Evolutionary conservation across 2,329 filamentous ascomycete genomes (phyloP).

Genomic region (Phoma herbarum): DNA sequence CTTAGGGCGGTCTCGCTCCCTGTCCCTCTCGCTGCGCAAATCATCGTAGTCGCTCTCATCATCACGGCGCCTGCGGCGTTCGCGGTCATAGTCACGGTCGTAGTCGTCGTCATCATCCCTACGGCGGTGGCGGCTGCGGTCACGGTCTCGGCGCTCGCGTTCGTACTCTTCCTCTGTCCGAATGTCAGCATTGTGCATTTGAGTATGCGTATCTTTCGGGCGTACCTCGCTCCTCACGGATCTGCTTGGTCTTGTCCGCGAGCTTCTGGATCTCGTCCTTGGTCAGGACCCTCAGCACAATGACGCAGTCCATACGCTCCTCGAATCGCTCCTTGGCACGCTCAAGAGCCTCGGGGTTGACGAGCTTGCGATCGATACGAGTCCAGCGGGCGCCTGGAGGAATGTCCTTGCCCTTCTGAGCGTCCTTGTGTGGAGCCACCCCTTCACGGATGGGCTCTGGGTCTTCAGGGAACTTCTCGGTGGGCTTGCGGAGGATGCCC

Average conservation of each 20-base stretch:
- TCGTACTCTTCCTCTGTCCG: conserved; percentile 46
- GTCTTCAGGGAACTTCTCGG: conserved; percentile 85
- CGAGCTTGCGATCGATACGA: conserved; percentile 85
- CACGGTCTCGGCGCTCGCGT: conserved; percentile 39
- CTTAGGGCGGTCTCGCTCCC: conserved; percentile 35
- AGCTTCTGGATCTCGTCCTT: conserved; percentile 91
- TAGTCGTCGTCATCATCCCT: conserved; percentile 46
- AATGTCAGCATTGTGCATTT: conserved; percentile 29
- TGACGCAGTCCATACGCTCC: conserved; percentile 91
- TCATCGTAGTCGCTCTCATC: conserved; percentile 43
- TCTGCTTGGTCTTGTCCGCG: conserved; percentile 79
- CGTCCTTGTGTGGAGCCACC: conserved; percentile 91
- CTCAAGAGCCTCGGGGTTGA: conserved; percentile 87
- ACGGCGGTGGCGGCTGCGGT: conserved; percentile 39
- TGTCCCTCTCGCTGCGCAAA: conserved; percentile 28
- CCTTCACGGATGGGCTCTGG: conserved; percentile 84
- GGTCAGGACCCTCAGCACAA: conserved; percentile 85
- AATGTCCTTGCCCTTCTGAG: conserved; percentile 74
- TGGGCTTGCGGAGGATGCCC: conserved; percentile 86
- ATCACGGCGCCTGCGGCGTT: conserved; percentile 37
- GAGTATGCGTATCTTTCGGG: background rate
- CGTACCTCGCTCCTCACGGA: conserved; percentile 64
- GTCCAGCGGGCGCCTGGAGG: conserved; percentile 84
- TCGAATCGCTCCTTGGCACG: conserved; percentile 91
- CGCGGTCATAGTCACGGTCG: conserved; percentile 33